A percentile compares a stretch with the other conserved stretches of the same genome.
These are phyloP conservation scores for Saprolegnia diclina DNA, from an alignment of 352 stramenopile genomes.

Conservation along the genomic window DNA sequence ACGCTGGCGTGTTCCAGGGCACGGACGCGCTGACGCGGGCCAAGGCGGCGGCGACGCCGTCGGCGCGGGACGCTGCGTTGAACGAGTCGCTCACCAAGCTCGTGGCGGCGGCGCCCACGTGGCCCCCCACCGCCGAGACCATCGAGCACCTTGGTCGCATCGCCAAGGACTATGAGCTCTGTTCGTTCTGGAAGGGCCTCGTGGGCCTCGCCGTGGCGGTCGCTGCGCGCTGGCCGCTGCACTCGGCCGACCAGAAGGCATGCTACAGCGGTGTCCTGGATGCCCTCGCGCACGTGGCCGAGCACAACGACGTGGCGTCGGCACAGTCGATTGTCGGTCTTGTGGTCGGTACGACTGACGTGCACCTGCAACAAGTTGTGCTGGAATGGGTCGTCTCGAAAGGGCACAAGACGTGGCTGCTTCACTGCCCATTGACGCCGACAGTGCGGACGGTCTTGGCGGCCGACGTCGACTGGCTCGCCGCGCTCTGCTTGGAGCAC, in stretches of 20 bases:
- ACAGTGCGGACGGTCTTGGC: constrained; percentile 12
- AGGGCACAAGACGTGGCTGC: neutral
- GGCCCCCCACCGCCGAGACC: neutral
- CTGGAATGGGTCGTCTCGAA: neutral
- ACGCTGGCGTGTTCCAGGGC: constrained; percentile 19
- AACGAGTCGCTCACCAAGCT: constrained; percentile 11
- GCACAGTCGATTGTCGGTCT: neutral
- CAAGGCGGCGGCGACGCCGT: constrained; percentile 21
- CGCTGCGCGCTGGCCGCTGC: neutral
- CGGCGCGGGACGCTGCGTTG: constrained; percentile 3
- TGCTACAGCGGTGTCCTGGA: constrained; percentile 11
- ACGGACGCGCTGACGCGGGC: constrained; percentile 4
- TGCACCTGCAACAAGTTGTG: neutral
- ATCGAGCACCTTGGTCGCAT: constrained; percentile 8
- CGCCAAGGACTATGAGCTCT: constrained; percentile 11
- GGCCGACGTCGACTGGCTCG: constrained; percentile 18
- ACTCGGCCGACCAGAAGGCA: constrained; percentile 1
- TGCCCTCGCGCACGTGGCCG: neutral
- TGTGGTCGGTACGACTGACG: neutral
- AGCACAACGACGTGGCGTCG: neutral
- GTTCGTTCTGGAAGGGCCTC: constrained; percentile 19
- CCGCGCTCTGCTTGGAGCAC: constrained; percentile 18
- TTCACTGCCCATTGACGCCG: constrained; percentile 12
- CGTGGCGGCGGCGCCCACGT: neutral
- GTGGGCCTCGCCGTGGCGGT: constrained; percentile 17